Conservation (phyloP, 1,284 basidiomycete genomes). For the Ganoderma resinaceum region DNA sequence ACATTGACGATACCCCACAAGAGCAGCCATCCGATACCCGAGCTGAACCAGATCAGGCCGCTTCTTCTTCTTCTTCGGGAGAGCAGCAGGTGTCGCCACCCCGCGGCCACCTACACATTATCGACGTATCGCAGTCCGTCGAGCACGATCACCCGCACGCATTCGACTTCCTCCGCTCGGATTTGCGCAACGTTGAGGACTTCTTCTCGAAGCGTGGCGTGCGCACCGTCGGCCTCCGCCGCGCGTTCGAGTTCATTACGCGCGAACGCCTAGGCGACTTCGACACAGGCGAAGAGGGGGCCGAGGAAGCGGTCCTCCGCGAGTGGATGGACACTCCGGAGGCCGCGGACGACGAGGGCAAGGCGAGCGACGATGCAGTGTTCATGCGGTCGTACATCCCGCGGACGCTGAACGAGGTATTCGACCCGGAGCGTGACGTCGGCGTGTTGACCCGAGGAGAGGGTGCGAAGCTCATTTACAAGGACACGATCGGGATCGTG, state of each 20-base stretch:
- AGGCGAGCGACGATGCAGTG: slow-evolving; percentile 79
- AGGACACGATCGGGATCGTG: slow-evolving; percentile 82
- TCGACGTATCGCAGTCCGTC: slow-evolving; percentile 98
- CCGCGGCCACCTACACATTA: slow-evolving; percentile 83
- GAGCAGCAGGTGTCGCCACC: slow-evolving; percentile 6
- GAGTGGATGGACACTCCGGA: slow-evolving; percentile 58
- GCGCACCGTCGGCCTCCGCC: slow-evolving; percentile 79
- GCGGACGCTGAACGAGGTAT: slow-evolving; percentile 90
- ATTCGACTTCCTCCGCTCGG: slow-evolving; percentile 94
- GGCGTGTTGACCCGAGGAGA: slow-evolving; percentile 76
- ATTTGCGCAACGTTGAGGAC: slow-evolving; percentile 93
- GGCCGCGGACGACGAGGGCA: slow-evolving; percentile 36
- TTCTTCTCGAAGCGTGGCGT: slow-evolving; percentile 88
- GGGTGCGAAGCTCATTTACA: slow-evolving; percentile 82
- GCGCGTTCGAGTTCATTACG: slow-evolving; percentile 91
- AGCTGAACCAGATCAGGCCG: neutral
- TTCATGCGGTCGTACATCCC: slow-evolving; percentile 93
- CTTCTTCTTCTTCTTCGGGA: neutral
- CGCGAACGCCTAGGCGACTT: slow-evolving; percentile 51
- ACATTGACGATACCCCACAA: slow-evolving; percentile 49
- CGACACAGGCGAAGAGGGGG: slow-evolving; percentile 34
- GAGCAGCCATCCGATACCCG: neutral
- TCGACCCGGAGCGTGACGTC: slow-evolving; percentile 91
- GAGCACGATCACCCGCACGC: slow-evolving; percentile 98
- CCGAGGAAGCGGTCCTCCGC: slow-evolving; percentile 50